Percentiles rank a stretch among this genome's conserved stretches.
Evolutionary conservation across 768 basidiomycete species (phyloP).

Genomic region (Pisolithus sp.): DNA sequence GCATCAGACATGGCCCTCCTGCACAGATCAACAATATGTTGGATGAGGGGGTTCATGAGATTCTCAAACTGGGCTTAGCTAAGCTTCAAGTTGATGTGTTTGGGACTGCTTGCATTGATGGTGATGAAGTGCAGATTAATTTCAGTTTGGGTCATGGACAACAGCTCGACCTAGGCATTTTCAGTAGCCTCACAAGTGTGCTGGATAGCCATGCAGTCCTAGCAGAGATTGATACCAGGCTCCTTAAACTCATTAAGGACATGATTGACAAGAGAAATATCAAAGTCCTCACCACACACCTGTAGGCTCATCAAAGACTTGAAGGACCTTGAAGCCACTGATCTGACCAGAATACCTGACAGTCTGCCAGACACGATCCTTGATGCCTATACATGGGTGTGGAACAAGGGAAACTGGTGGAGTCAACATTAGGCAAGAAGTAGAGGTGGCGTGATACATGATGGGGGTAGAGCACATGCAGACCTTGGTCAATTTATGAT

Average conservation of each 20-base stretch:
- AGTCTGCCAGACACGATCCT: too few relatives aligned
- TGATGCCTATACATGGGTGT: too few relatives aligned
- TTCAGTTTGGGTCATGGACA: slow-evolving; percentile 91
- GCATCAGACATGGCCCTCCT: slow-evolving; percentile 95
- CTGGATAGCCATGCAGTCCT: slow-evolving; percentile 95
- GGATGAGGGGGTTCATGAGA: slow-evolving; percentile 64
- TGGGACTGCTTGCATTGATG: slow-evolving; percentile 88
- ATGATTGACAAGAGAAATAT: slow-evolving; percentile 80
- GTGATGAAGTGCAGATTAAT: slow-evolving; percentile 62
- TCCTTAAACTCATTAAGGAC: slow-evolving; percentile 91
- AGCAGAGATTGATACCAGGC: slow-evolving; percentile 58
- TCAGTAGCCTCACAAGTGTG: slow-evolving; percentile 98
- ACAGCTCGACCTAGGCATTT: slow-evolving; percentile 98
- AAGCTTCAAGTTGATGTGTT: slow-evolving; percentile 93
- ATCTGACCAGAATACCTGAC: too few relatives aligned
- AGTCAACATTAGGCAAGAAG: too few relatives aligned
- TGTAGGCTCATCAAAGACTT: too few relatives aligned
- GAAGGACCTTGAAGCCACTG: too few relatives aligned
- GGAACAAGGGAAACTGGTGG: too few relatives aligned
- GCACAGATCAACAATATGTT: slow-evolving; percentile 91
- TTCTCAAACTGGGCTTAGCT: slow-evolving; percentile 85
- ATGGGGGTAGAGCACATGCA: too few relatives aligned
- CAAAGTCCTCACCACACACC: slow-evolving; percentile 50
- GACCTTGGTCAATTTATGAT: too few relatives aligned
- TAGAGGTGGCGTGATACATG: too few relatives aligned